These are phyloP conservation scores for Xylaria grammica DNA, from an alignment of 495 filamentous ascomycete genomes.

Conservation along the genomic window DNA sequence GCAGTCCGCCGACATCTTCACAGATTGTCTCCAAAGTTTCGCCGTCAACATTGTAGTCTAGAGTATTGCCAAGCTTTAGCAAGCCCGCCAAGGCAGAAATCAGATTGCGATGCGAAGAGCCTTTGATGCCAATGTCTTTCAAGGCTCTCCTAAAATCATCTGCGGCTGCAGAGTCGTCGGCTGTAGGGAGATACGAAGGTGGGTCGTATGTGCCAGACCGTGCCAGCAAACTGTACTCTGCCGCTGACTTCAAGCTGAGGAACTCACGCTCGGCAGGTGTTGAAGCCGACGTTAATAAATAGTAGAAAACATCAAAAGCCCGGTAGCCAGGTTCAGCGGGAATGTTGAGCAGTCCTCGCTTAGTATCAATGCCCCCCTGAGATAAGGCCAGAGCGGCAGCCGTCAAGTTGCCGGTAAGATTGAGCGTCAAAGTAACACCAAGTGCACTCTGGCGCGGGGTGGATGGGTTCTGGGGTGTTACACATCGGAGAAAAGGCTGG, in stretches of 20 bases:
- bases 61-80: slow-evolving; percentile 87
- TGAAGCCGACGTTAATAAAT: slow-evolving; percentile 86
- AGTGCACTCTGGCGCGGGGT: slow-evolving; percentile 81
- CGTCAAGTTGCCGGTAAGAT: slow-evolving; percentile 76
- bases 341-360: slow-evolving; percentile 79
- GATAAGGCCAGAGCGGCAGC: slow-evolving; percentile 79
- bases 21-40: slow-evolving; percentile 86
- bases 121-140: slow-evolving; percentile 91
- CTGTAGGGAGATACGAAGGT: slow-evolving; percentile 87
- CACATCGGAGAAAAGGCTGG: slow-evolving; percentile 82
- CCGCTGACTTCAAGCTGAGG: slow-evolving; percentile 79
- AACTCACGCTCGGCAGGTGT: slow-evolving; percentile 91
- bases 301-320: slow-evolving; percentile 99
- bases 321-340: slow-evolving; percentile 80
- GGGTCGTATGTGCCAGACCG: slow-evolving; percentile 86
- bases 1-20: slow-evolving; percentile 84
- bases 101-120: slow-evolving; percentile 75
- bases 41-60: slow-evolving; percentile 83
- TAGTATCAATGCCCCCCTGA: slow-evolving; percentile 85
- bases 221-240: slow-evolving; percentile 77
- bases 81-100: slow-evolving; percentile 85
- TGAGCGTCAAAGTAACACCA: slow-evolving; percentile 79
- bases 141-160: slow-evolving; percentile 88
- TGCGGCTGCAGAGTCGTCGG: slow-evolving; percentile 89
- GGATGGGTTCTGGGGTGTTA: slow-evolving; percentile 88